Evolutionary conservation across 352 stramenopile species (phyloP), one percentile per base, ranked within the genome.

Genomic region (Phytopythium mirpurense): DNA sequence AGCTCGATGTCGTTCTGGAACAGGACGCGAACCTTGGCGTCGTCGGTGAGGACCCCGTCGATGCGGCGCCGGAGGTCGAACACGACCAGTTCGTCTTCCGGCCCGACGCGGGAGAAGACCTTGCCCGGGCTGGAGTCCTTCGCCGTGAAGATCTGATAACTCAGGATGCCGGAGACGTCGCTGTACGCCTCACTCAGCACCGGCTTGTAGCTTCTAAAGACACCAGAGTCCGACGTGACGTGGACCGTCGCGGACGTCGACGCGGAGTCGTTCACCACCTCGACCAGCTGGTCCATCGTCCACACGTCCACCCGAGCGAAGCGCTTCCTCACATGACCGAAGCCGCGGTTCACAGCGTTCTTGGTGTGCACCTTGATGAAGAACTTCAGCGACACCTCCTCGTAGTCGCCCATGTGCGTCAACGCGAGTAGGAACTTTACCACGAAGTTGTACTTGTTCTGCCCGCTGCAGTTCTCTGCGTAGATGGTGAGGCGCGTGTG

Each of bases 361-460:
- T 60, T 63, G 12, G 55, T 63, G 27, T 62, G 50, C 1, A 54
- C 54, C n/a, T 67, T 67, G 0, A 67, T 50, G 26, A 67, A 59
- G 21, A 59, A 67, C 19, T 59, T 62, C 19, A 46, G 47, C n/a
- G 40, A 23, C 2, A 62, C 24, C 10, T 16, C n/a, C 44, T 57
- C 26, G 2, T 52, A 57, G 14, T 23, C 18, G 0, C 19, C 43
- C 43, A 56, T 54, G 29, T 60, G 3, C 1, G 58, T 12, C 4
- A 50, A 16, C 16, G 40, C 51, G 18, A 51, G 27, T n/a, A 57
- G 29, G 18, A 51, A 50, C 51, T 57, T 57, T 6, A 51, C 41
- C 2, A 56, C 37, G 18, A 38, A 52, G 38, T 61, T 60, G 40
- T 54, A 57, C 42, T 65, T 60, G 36, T 65, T 65, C 32, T 65